Conservation (phyloP, 495 filamentous ascomycete species). For the Lasiosphaeris hirsuta region DNA sequence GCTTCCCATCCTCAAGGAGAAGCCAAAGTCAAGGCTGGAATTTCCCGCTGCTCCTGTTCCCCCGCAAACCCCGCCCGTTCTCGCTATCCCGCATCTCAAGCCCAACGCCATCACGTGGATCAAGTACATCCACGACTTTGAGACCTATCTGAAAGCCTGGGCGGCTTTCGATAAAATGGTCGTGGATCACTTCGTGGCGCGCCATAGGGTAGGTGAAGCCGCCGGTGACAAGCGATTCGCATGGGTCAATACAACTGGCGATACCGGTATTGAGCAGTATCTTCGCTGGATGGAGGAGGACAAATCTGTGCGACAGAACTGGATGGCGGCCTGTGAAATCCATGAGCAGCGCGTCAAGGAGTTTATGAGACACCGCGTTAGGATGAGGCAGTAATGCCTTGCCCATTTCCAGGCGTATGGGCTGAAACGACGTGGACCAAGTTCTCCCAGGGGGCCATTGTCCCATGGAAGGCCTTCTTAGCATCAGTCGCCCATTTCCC, state of each 20-base stretch:
- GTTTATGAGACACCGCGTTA: constrained; percentile 55
- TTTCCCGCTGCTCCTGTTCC: constrained; percentile 64
- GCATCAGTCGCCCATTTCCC: no score
- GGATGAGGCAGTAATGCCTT: constrained; percentile 20
- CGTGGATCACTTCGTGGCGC: constrained; percentile 61
- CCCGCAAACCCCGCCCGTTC: constrained; percentile 40
- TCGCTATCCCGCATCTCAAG: constrained; percentile 34
- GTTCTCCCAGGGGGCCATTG: no score
- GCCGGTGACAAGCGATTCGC: constrained; percentile 35
- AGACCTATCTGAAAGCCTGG: constrained; percentile 67
- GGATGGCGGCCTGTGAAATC: constrained; percentile 60
- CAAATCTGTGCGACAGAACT: constrained; percentile 56
- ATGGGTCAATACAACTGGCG: constrained; percentile 58
- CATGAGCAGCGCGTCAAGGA: constrained; percentile 60
- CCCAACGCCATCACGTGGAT: constrained; percentile 51
- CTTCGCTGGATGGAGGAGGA: constrained; percentile 61
- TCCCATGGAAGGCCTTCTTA: no score
- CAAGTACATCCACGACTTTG: constrained; percentile 60
- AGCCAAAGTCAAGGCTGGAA: constrained; percentile 35
- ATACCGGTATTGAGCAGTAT: constrained; percentile 51
- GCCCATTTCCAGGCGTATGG: no score
- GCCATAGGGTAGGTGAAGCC: constrained; percentile 52
- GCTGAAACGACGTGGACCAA: no score
- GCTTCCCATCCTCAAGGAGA: constrained; percentile 35
- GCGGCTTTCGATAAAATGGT: constrained; percentile 62